Evolutionary conservation across 2,329 filamentous ascomycete genomes (phyloP).

Genomic region (Verticillium nonalfalfae): DNA sequence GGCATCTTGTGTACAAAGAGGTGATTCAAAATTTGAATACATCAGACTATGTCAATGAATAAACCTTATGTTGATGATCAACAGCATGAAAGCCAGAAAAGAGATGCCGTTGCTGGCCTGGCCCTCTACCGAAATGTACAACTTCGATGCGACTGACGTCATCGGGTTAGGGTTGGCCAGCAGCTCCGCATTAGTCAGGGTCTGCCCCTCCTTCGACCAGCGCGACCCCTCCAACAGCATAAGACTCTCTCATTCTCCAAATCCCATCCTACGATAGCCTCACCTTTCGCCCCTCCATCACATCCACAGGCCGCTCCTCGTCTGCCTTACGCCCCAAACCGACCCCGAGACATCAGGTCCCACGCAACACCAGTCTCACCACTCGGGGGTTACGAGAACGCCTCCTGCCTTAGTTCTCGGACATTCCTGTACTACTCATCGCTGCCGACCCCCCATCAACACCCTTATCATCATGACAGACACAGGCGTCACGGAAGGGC

Average conservation of each 20-base stretch:
- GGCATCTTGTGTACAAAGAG: too few relatives aligned
- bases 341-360: neutral
- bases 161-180: neutral
- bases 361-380: neutral
- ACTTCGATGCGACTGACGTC: neutral
- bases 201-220: neutral
- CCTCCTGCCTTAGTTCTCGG: neutral
- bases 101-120: too few relatives aligned
- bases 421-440: neutral
- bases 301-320: neutral
- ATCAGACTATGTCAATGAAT: too few relatives aligned
- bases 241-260: neutral
- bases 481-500: conserved; percentile 17
- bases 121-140: neutral
- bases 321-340: neutral
- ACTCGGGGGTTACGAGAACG: neutral
- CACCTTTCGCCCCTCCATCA: neutral
- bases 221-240: neutral
- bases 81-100: too few relatives aligned
- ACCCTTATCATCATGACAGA: neutral
- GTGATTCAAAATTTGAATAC: too few relatives aligned
- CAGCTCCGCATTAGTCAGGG: neutral
- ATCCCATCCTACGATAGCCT: neutral
- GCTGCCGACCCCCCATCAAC: neutral
- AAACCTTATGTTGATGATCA: too few relatives aligned